Base-by-base conservation (phyloP, 805 yeast genomes). In the Cephaloascus fragrans region DNA sequence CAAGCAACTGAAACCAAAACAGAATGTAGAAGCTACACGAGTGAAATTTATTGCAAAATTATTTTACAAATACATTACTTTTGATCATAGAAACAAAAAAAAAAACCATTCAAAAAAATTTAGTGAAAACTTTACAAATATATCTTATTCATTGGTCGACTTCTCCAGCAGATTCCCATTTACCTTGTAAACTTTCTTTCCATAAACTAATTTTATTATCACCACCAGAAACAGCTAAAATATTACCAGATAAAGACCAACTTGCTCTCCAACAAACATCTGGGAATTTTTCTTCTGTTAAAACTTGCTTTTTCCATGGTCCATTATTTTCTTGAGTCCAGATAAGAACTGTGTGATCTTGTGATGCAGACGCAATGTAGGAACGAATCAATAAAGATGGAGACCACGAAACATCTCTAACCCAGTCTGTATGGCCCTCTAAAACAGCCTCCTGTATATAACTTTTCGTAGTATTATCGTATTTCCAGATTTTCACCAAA, bases 191-290 rank as follows among this genome's bases (percentile, higher is more conserved):
- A 55, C 81, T 86, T 63, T 93, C 98, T 64, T 88, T 89, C 97
- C 97, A 93, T 58, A 93, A 73, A 26, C 96, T 87, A 34, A 93
- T 90, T 63, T 84, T 87, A 61, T 89, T 89, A 59, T 93, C 97
- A 40, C 97, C 97, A 36, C 97, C 96, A 37, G 93, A 79, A 34
- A 93, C 83, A 4, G 99, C 99, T 50, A 93, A 73, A 23, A 93
- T 80, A 58, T 93, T 93, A 39, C 99, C 99, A 36, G 95, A 83
- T 49, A 89, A 70, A 10, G 97, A 87, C 98, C 98, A 93, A 49
- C 94, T 81, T 37, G 95, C 95, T 59, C 97, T 80, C 98, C 98
- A 93, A 50, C 94, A 85, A 19, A 89, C 97, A 57, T 93, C 98
- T 14, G 96, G 93, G 73, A 93, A 93, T 56, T 78, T 81, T 32